Base-by-base conservation (phyloP, 306 rosid species). In the Fragaria vesca region DNA sequence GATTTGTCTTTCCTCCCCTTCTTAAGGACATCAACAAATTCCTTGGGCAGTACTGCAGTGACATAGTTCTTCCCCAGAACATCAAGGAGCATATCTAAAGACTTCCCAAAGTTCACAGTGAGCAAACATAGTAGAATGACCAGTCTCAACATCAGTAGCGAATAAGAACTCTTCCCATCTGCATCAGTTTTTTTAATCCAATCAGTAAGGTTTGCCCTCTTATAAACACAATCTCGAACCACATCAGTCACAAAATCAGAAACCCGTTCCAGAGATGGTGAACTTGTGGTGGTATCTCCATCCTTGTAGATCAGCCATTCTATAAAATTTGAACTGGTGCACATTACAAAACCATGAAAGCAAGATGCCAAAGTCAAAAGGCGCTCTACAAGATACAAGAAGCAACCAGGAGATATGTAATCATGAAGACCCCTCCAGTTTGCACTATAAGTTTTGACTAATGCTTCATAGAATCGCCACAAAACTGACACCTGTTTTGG, bases 301-400 rank as follows among this genome's bases (percentile, higher is more conserved):
- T 85, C 79, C 21, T 79, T 79, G 79, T 62, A 61, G 48, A 81
- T 80, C 17, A 93, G 80, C 97, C 94, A 93, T 61, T 90, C 96
- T 52, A 73, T 60, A 67, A 90, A 89, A 66, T 82, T 80, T 46
- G 94, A 85, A 75, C 83, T 85, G 18, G 93, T 79, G 18, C 91
- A 81, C 75, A 88, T 61, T 43, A 87, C 77, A 73, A 69, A 72
- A 20, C 90, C 90, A 1, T 32, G 77, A 54, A 45, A 20, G 70
- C 70, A 69, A 10, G 82, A 80, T 51, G 84, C 80, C 76, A 90
- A 83, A 63, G 86, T 24, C 24, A 24, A 24, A 24, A 24, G 24
- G 24, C 24, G 93, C 73, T 93, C 97, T 28, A 89, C 75, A 30
- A 90, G 94, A 78, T 91, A 88, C 71, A 93, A 66, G 75, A 91